Percentiles rank a stretch among this genome's conserved stretches.
Conservation (phyloP, 768 basidiomycete genomes). For the Panellus pusillus region DNA sequence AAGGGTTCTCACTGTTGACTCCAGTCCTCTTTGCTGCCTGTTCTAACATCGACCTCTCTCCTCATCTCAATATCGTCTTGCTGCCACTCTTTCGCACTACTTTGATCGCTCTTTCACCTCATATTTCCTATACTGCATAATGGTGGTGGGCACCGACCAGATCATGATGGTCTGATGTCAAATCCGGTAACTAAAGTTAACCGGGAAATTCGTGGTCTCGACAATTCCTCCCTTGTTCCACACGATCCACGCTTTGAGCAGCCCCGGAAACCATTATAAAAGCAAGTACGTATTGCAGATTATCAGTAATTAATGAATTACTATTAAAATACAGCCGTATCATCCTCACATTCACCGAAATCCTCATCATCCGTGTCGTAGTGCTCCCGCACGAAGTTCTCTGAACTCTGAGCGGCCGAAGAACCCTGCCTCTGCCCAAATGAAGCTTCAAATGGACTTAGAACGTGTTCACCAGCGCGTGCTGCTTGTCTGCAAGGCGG, state of each 20-base stretch:
- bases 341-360: constrained; percentile 9
- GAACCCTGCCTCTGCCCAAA: not conserved
- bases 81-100: no score
- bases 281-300: constrained; percentile 3
- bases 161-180: constrained; percentile 12
- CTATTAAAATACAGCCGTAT: constrained; percentile 4
- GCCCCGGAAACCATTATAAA: not conserved
- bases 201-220: constrained; percentile 7
- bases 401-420: not conserved
- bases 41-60: no score
- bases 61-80: no score
- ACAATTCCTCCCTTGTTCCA: not conserved
- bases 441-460: not conserved
- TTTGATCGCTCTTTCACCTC: no score
- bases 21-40: no score
- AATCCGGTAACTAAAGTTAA: constrained; percentile 9
- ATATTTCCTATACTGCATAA: no score
- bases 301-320: not conserved
- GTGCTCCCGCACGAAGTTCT: not conserved
- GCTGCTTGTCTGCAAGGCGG: not conserved
- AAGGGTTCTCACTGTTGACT: no score
- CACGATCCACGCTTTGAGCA: not conserved
- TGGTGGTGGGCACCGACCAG: constrained; percentile 15
- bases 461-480: constrained; percentile 3
- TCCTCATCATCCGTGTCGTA: constrained; percentile 3